These are phyloP conservation scores for Haplosporangium sp. DNA, from an alignment of 371 early-diverging fungal genomes.

Conservation along the genomic window DNA sequence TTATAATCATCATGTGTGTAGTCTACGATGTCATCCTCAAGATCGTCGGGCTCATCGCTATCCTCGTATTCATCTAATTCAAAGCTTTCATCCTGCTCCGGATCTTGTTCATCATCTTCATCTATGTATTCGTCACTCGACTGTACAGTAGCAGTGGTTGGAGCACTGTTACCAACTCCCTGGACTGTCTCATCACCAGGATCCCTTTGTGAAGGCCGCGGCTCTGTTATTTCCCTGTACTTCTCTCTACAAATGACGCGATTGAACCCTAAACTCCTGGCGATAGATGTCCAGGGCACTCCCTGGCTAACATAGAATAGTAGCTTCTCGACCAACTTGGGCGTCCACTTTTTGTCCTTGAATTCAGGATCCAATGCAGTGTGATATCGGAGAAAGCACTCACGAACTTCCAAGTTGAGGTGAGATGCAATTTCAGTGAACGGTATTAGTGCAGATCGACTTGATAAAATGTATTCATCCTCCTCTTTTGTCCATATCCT, in stretches of 20 bases:
- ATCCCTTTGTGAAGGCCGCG: neutral
- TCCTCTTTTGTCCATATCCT: slow-evolving; percentile 39
- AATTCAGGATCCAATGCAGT: slow-evolving; percentile 7
- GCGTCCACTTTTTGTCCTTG: slow-evolving; percentile 29
- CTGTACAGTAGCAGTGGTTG: neutral
- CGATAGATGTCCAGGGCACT: slow-evolving; percentile 28
- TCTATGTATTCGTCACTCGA: neutral
- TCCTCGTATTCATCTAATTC: slow-evolving; percentile 9
- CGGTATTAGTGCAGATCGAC: slow-evolving; percentile 1
- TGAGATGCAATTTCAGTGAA: slow-evolving; percentile 17
- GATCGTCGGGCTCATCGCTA: slow-evolving; percentile 7
- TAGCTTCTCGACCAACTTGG: slow-evolving; percentile 14
- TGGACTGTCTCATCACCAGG: neutral
- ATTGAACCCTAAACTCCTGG: slow-evolving; percentile 24
- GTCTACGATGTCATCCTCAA: slow-evolving; percentile 2
- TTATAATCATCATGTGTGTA: slow-evolving; percentile 4
- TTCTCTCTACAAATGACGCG: slow-evolving; percentile 22
- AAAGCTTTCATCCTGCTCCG: neutral
- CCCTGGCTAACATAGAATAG: slow-evolving; percentile 38
- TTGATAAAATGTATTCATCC: slow-evolving; percentile 17
- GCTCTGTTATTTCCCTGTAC: slow-evolving; percentile 19
- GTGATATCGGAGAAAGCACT: slow-evolving; percentile 18
- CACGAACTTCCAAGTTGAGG: slow-evolving; percentile 12
- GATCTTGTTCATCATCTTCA: slow-evolving; percentile 6
- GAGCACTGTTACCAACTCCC: neutral